A percentile compares a stretch with the other conserved stretches of the same genome.
These are phyloP conservation scores for Dipteronia dyeriana DNA, from an alignment of 345 rosid species.

Conservation along the genomic window DNA sequence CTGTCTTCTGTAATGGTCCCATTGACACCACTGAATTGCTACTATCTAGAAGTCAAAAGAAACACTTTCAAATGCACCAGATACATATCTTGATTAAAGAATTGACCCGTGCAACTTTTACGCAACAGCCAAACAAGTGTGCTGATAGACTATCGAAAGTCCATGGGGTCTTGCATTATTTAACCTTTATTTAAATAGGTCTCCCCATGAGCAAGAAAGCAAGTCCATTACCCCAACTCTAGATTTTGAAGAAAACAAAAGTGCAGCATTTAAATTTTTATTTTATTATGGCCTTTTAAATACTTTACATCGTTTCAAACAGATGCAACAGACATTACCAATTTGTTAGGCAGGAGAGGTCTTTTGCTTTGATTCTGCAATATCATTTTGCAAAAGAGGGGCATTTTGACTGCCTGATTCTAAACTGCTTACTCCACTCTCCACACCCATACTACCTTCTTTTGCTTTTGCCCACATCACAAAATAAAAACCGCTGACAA, in stretches of 20 bases:
- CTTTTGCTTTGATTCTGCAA: constrained; percentile 30
- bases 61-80: neutral
- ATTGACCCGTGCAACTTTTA: neutral
- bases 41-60: neutral
- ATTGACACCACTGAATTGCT: neutral
- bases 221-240: neutral
- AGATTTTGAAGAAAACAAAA: neutral
- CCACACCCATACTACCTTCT: constrained; percentile 32
- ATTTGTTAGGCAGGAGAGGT: constrained; percentile 15
- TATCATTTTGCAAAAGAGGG: constrained; percentile 38
- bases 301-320: neutral
- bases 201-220: neutral
- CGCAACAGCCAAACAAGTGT: neutral
- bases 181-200: neutral
- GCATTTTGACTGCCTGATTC: constrained; percentile 35
- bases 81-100: neutral
- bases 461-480: constrained; percentile 63
- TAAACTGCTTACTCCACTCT: constrained; percentile 7
- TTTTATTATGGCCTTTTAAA: neutral
- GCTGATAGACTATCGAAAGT: neutral
- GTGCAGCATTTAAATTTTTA: neutral
- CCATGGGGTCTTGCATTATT: neutral
- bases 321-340: constrained; percentile 20
- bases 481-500: constrained; percentile 51
- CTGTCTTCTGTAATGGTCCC: neutral